Evolutionary conservation across 192 early-diverging fungal genomes (phyloP), one percentile per base, ranked within the genome.

Genomic region (Rhizoclosmatium globosum): DNA sequence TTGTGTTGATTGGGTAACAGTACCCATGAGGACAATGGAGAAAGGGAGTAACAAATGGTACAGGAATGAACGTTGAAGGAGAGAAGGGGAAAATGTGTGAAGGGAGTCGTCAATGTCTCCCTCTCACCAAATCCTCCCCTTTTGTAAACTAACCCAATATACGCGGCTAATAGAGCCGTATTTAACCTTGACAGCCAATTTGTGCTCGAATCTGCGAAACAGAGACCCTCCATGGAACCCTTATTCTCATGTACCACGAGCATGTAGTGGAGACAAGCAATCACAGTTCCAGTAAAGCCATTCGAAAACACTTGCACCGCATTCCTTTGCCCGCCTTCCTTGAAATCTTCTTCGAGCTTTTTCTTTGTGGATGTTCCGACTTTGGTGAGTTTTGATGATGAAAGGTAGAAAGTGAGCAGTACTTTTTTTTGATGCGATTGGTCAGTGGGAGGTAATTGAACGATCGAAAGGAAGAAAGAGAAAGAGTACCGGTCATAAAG

Each of bases 361-460:
- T 47, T n/a, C 44, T 76, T 76, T n/a, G 64, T 77, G 9, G 13
- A 3, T 39, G 53, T n/a, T 44, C 60, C 64, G 38, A 85, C 57
- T 71, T 87, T 89, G 74, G 91, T 92, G 78, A 88, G 84, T 56
- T 77, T 80, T 17, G 87, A 85, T 59, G 91, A 87, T 1, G 92
- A 86, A 2, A 94, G 79, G 76, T 92, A 97, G 74, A 97, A 97
- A 1, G 82, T 83, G 38, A 97, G 68, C 21, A 96, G 85, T 7
- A 92, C 87, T 60, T 31, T 57, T 57, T 57, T 57, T 57, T 57
- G 13, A 17, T 57, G 13, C 21, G 31, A 31, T 31, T 31, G 31
- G 31, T 31, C 31, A 31, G 31, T 31, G 31, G 31, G 31, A 31
- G 31, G 31, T 31, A 65, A 23, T 13, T 58, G 57, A 65, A 23